Conservation (phyloP, 2,329 filamentous ascomycete genomes). For the Bretziella fagacearum region DNA sequence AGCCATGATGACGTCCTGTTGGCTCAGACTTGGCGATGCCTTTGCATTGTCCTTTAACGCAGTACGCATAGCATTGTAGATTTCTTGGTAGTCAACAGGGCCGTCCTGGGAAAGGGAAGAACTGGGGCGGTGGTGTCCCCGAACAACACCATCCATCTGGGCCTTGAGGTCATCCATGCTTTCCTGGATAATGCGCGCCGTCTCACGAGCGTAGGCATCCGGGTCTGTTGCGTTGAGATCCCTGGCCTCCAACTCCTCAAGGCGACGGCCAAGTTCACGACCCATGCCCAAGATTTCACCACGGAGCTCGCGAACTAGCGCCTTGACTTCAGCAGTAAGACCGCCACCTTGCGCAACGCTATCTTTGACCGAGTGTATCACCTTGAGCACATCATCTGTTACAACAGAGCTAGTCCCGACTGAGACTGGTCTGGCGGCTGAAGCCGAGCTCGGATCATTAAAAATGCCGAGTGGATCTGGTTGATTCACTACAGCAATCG, state of each 20-base stretch:
- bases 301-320: slow-evolving; percentile 71
- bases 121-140: slow-evolving; percentile 56
- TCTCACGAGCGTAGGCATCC: slow-evolving; percentile 17
- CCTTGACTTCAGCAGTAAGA: slow-evolving; percentile 81
- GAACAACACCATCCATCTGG: slow-evolving; percentile 65
- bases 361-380: slow-evolving; percentile 76
- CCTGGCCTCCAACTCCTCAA: slow-evolving; percentile 46
- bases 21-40: slow-evolving; percentile 37
- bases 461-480: slow-evolving; percentile 5
- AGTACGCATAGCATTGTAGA: slow-evolving; percentile 69
- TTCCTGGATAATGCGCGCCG: slow-evolving; percentile 62
- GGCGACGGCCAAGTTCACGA: slow-evolving; percentile 66
- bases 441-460: not conserved
- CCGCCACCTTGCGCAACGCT: slow-evolving; percentile 78
- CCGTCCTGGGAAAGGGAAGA: slow-evolving; percentile 44
- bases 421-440: slow-evolving; percentile 13
- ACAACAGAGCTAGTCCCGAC: slow-evolving; percentile 29
- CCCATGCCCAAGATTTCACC: slow-evolving; percentile 93
- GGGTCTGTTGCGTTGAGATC: slow-evolving; percentile 2
- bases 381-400: slow-evolving; percentile 64
- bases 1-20: slow-evolving; percentile 72
- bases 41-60: slow-evolving; percentile 45
- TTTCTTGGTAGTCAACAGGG: slow-evolving; percentile 58
- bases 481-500: not conserved
- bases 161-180: slow-evolving; percentile 67